Percentiles rank a stretch among this genome's conserved stretches.
Conservation (phyloP, 2,329 filamentous ascomycete genomes). For the Fusarium domesticum region DNA sequence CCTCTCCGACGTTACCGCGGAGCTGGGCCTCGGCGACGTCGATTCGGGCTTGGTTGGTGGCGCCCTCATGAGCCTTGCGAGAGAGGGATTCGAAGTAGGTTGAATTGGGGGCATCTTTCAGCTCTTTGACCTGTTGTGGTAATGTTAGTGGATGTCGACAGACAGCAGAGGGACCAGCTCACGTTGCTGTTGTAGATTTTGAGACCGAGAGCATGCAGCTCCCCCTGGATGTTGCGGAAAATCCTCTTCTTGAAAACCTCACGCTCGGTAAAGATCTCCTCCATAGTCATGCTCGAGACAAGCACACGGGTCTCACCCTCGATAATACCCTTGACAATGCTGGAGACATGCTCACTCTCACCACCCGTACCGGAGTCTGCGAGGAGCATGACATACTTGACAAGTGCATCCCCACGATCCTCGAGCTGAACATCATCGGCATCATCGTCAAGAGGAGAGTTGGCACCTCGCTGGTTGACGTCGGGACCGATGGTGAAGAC, state of each 20-base stretch:
- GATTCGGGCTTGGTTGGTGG: slow-evolving; percentile 72
- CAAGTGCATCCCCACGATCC: slow-evolving; percentile 60
- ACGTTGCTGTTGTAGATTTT: slow-evolving; percentile 68
- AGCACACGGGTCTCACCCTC: slow-evolving; percentile 83
- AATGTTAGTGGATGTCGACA: not conserved
- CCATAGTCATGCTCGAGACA: slow-evolving; percentile 88
- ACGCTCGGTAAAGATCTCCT: slow-evolving; percentile 78
- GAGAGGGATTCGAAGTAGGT: slow-evolving; percentile 81
- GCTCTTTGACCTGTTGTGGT: slow-evolving; percentile 60
- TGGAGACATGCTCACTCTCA: slow-evolving; percentile 63
- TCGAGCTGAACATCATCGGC: slow-evolving; percentile 36
- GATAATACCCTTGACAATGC: slow-evolving; percentile 87
- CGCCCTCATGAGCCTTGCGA: slow-evolving; percentile 81
- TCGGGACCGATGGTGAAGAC: slow-evolving; percentile 85
- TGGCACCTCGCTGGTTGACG: slow-evolving; percentile 57
- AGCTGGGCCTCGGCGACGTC: slow-evolving; percentile 64
- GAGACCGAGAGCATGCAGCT: slow-evolving; percentile 77
- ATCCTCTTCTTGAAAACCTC: slow-evolving; percentile 75
- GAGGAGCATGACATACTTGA: slow-evolving; percentile 79
- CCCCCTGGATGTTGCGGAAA: slow-evolving; percentile 71
- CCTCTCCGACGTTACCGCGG: slow-evolving; percentile 71
- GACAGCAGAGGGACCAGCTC: not conserved
- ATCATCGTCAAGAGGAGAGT: slow-evolving; percentile 27
- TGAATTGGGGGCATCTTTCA: slow-evolving; percentile 78
- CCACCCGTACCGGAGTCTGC: slow-evolving; percentile 58